A percentile compares a stretch with the other conserved stretches of the same genome.
These are phyloP conservation scores for Eimeria zaria DNA, from an alignment of 169 alveolate genomes.

Conservation along the genomic window DNA sequence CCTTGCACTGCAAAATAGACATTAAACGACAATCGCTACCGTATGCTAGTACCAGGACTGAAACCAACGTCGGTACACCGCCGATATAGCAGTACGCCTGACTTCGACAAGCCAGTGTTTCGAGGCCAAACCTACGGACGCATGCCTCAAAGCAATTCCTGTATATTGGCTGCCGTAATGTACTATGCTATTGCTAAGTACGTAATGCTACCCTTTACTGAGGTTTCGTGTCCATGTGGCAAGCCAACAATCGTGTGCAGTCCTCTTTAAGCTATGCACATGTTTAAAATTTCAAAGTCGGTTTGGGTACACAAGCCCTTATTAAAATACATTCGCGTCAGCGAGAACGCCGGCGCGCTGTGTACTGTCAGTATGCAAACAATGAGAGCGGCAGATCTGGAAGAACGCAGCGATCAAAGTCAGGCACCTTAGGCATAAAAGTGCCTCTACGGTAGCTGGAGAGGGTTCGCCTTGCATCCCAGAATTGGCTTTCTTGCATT, in stretches of 20 bases:
- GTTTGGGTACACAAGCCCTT: not conserved
- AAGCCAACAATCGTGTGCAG: not conserved
- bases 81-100: not conserved
- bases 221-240: not conserved
- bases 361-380: slow-evolving; percentile 55
- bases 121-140: not conserved
- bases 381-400: slow-evolving; percentile 67
- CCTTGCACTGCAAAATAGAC: not conserved
- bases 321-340: slow-evolving; percentile 5
- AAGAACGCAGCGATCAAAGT: slow-evolving; percentile 50
- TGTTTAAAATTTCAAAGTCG: not conserved
- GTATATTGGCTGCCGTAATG: not conserved
- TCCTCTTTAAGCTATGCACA: not conserved
- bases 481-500: slow-evolving; percentile 50
- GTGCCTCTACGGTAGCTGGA: slow-evolving; percentile 41
- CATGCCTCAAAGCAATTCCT: not conserved
- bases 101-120: not conserved
- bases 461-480: slow-evolving; percentile 68
- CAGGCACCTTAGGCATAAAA: slow-evolving; percentile 50
- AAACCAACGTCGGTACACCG: not conserved
- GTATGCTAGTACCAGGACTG: not conserved
- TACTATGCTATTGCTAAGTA: not conserved
- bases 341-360: not conserved
- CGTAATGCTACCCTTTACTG: not conserved
- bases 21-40: not conserved